phyloP scores from a whole-genome alignment of 1,284 basidiomycete genomes.

The Ganoderma meredithae region DNA sequence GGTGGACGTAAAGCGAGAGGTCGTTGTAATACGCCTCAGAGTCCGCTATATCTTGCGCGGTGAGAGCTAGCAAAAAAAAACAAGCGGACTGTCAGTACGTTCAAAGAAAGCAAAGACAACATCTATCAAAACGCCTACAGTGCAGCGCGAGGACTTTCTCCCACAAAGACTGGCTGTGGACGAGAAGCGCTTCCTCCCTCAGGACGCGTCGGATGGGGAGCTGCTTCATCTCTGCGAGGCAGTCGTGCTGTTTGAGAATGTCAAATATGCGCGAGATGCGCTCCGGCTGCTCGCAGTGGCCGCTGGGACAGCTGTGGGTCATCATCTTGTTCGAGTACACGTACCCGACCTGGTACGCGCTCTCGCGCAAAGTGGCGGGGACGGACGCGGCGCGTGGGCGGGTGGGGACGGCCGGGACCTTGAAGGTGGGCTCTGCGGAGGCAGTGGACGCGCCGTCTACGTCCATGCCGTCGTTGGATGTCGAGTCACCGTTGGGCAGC shows the following conservation, averaged over 20 bases:
- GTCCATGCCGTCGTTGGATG: conserved; percentile 18
- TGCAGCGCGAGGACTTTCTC: conserved; percentile 84
- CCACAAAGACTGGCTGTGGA: conserved; percentile 93
- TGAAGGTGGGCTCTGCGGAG: neutral
- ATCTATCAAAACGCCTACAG: conserved; percentile 49
- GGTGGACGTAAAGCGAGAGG: conserved; percentile 92
- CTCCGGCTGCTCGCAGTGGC: conserved; percentile 90
- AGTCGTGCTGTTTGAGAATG: conserved; percentile 65
- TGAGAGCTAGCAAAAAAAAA: conserved; percentile 59
- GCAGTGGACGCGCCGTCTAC: conserved; percentile 10
- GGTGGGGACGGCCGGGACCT: conserved; percentile 1
- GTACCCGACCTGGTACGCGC: conserved; percentile 67
- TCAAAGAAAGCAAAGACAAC: neutral
- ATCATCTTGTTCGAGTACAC: conserved; percentile 92
- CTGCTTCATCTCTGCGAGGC: conserved; percentile 78
- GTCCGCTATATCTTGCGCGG: conserved; percentile 74
- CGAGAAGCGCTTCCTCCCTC: conserved; percentile 84
- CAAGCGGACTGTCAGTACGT: neutral
- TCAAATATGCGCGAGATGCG: conserved; percentile 86
- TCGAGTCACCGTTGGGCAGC: conserved; percentile 16
- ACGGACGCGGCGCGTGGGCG: conserved; percentile 32
- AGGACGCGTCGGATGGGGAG: conserved; percentile 80
- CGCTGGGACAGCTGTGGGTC: conserved; percentile 70
- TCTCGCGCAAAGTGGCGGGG: conserved; percentile 27
- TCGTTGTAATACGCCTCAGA: conserved; percentile 86